Base-by-base conservation (phyloP, 2,329 filamentous ascomycete genomes). In the Ascomycota sp. region DNA sequence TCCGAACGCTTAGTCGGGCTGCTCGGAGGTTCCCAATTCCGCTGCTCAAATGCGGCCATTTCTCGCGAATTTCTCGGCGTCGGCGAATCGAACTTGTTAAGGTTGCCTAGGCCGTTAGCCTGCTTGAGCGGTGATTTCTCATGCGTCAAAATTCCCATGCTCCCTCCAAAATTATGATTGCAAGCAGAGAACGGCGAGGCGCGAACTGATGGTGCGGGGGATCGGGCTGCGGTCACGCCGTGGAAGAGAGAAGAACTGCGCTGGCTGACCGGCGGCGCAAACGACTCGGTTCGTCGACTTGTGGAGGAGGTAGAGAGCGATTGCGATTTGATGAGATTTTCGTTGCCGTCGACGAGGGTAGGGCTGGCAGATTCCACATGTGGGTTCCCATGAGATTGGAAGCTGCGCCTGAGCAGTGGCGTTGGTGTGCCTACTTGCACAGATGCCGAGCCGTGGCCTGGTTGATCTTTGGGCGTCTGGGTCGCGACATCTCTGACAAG, bases 101-200 rank as follows among this genome's bases (percentile, higher is more conserved):
- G 59, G 36, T 78, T 53, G 53, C 69, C 53, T 58, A 80, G 44
- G 61, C 71, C 71, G 10, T 59, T 59, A 2, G 78, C 65, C 50
- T 92, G 92, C 45, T 82, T 76, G 9, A 95, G 53, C 0, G 86
- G 86, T 9, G 81, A 92, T 29, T 75, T 77, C 6, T 73, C 72
- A 50, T 92, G 81, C 6, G 67, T 76, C 51, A 74, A 83, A 1
- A 91, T 65, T 10, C 84, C 83, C 33, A 92, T 59, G 47, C 67
- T 86, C 2, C 84, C 82, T 11, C 82, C 82, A 47, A 57, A 58
- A 37, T 45, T 50, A 5, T 44, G 35, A 7, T 39, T 48, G 2
- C 47, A 37, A 33, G 40, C 43, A 6, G 44, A 44, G 29, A 24
- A 36, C 25, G 21, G 33, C 40, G 29, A 34, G 13, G 13, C 16